phyloP scores from a whole-genome alignment of 768 basidiomycete genomes.

The Jaapia argillacea region DNA sequence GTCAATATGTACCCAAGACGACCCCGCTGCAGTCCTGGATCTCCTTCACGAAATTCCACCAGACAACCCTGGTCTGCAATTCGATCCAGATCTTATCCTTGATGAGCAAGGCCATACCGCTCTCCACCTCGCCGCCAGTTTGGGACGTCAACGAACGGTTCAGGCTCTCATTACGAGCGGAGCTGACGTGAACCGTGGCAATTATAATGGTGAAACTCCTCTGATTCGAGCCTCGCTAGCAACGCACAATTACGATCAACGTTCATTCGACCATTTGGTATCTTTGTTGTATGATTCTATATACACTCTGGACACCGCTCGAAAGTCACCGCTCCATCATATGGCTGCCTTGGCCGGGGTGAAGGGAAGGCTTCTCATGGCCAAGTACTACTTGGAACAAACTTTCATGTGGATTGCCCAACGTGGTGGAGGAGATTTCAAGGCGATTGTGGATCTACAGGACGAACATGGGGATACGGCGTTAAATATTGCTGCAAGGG shows the following conservation, averaged over 20 bases:
- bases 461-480: conserved; percentile 96
- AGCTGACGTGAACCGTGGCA: conserved; percentile 86
- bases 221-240: conserved; percentile 88
- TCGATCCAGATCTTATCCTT: conserved; percentile 74
- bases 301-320: conserved; percentile 79
- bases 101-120: conserved; percentile 95
- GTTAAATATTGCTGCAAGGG: conserved; percentile 87
- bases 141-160: conserved; percentile 61
- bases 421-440: conserved; percentile 66
- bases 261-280: conserved; percentile 63
- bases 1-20: conserved; percentile 60
- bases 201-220: conserved; percentile 90
- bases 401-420: conserved; percentile 82
- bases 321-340: conserved; percentile 86
- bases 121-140: conserved; percentile 84
- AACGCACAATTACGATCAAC: conserved; percentile 73
- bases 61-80: conserved; percentile 20
- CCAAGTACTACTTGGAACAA: conserved; percentile 87
- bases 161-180: conserved; percentile 65
- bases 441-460: conserved; percentile 78
- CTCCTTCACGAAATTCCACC: conserved; percentile 55
- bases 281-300: conserved; percentile 61
- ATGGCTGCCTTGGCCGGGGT: conserved; percentile 86
- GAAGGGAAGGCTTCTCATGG: conserved; percentile 74
- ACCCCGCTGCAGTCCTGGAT: conserved; percentile 50